phyloP scores from a whole-genome alignment of 306 rosid species.

The Hippophae gyantsensis region DNA sequence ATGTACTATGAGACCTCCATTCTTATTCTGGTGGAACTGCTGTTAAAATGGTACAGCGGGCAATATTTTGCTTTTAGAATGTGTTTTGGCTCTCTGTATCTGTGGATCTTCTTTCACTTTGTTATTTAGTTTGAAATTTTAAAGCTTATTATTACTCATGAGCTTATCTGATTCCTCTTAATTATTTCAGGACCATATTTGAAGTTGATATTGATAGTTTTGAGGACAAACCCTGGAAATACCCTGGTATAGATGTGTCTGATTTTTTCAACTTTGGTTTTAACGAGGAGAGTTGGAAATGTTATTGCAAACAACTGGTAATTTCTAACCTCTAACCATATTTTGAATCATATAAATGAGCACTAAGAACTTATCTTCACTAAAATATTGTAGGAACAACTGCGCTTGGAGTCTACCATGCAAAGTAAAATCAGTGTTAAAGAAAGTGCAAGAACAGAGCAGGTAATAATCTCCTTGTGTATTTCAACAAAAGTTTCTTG shows the following conservation, averaged over 20 bases:
- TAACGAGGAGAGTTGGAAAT: constrained; percentile 94
- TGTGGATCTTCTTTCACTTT: constrained; percentile 10
- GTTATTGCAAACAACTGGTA: constrained; percentile 98
- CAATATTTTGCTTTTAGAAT: background rate
- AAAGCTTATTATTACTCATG: background rate
- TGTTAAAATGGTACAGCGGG: background rate
- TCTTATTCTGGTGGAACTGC: background rate
- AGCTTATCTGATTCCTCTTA: constrained; percentile 17
- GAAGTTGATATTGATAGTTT: constrained; percentile 83
- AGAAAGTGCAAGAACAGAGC: constrained; percentile 94
- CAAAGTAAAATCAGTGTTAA: constrained; percentile 97
- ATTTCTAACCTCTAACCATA: constrained; percentile 9
- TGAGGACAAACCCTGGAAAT: constrained; percentile 96
- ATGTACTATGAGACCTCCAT: background rate
- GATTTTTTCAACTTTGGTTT: constrained; percentile 92
- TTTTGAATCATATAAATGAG: constrained; percentile 11
- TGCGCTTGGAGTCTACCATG: constrained; percentile 96
- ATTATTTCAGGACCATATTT: constrained; percentile 76
- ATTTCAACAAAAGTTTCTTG: constrained; percentile 1
- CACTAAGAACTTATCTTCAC: constrained; percentile 15
- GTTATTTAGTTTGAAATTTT: background rate
- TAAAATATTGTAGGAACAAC: constrained; percentile 65
- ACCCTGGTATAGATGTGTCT: constrained; percentile 61
- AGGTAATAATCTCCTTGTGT: constrained; percentile 38
- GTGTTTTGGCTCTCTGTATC: background rate